Evolutionary conservation across 331 rosid species (phyloP).

Genomic region (Pyrus hybrid): DNA sequence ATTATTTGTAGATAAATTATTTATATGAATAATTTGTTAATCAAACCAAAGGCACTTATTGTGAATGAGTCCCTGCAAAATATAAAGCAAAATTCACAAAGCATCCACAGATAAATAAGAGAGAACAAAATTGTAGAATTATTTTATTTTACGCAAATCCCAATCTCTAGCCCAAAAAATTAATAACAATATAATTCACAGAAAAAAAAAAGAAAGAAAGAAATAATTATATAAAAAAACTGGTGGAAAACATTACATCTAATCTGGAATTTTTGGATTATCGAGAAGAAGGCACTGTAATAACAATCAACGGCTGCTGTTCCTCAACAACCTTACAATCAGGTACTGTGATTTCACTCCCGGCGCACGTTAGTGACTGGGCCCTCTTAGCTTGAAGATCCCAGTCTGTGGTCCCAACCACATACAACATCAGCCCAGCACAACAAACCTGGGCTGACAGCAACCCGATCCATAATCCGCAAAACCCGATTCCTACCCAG

Average conservation of each 20-base stretch:
- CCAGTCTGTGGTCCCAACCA: conserved; percentile 79
- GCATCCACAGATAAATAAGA: background rate
- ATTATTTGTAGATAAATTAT: too few relatives aligned
- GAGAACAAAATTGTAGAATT: background rate
- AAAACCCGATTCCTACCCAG: conserved; percentile 45
- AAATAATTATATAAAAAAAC: conserved; percentile 1
- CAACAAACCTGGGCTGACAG: conserved; percentile 80
- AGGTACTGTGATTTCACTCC: background rate
- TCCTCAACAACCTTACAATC: conserved; percentile 9
- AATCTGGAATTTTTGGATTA: background rate
- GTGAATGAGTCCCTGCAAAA: too few relatives aligned
- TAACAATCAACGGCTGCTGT: conserved; percentile 27
- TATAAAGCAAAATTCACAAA: background rate
- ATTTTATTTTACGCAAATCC: background rate
- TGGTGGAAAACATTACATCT: conserved; percentile 4
- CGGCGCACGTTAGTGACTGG: conserved; percentile 31
- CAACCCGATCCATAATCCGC: conserved; percentile 88
- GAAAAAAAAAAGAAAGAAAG: background rate
- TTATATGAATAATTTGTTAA: background rate
- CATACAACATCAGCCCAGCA: conserved; percentile 72
- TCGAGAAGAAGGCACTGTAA: conserved; percentile 14
- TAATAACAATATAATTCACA: conserved; percentile 1
- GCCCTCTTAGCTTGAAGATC: conserved; percentile 58
- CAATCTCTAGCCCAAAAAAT: background rate
- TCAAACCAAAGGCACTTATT: background rate